These are phyloP conservation scores for Tetrapisispora phaffii DNA, from an alignment of 805 yeast species.

Conservation along the genomic window DNA sequence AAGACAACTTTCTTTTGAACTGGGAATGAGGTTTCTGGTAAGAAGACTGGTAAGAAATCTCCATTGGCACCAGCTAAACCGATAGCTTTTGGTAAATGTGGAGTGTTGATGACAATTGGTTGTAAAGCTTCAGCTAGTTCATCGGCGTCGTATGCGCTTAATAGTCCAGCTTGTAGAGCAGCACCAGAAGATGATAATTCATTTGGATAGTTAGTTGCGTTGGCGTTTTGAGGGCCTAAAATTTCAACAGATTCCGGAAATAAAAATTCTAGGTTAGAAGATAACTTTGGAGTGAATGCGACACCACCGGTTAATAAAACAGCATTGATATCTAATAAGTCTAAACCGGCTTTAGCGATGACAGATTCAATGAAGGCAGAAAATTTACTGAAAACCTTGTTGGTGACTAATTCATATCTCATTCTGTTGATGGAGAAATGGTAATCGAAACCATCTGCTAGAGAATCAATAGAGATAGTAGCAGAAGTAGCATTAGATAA, in stretches of 20 bases:
- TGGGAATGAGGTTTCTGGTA: conserved; percentile 83
- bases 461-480: conserved; percentile 86
- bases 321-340: conserved; percentile 78
- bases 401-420: conserved; percentile 81
- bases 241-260: conserved; percentile 69
- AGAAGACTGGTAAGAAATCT: conserved; percentile 60
- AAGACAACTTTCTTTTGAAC: conserved; percentile 66
- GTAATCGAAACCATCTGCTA: conserved; percentile 90
- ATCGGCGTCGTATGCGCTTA: conserved; percentile 76
- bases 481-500: conserved; percentile 81
- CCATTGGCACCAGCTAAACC: conserved; percentile 74
- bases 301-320: conserved; percentile 90
- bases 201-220: conserved; percentile 77
- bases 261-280: conserved; percentile 55
- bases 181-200: conserved; percentile 91
- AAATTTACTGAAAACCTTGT: conserved; percentile 68
- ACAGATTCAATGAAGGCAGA: conserved; percentile 63
- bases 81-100: conserved; percentile 73
- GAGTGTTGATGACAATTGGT: conserved; percentile 75
- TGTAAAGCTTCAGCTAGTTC: conserved; percentile 71
- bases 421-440: conserved; percentile 88
- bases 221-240: conserved; percentile 64
- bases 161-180: conserved; percentile 83
- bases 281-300: conserved; percentile 85
- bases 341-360: conserved; percentile 75